phyloP scores from a whole-genome alignment of 2,329 filamentous ascomycete species.

The Colletotrichum neosansevieriae region DNA sequence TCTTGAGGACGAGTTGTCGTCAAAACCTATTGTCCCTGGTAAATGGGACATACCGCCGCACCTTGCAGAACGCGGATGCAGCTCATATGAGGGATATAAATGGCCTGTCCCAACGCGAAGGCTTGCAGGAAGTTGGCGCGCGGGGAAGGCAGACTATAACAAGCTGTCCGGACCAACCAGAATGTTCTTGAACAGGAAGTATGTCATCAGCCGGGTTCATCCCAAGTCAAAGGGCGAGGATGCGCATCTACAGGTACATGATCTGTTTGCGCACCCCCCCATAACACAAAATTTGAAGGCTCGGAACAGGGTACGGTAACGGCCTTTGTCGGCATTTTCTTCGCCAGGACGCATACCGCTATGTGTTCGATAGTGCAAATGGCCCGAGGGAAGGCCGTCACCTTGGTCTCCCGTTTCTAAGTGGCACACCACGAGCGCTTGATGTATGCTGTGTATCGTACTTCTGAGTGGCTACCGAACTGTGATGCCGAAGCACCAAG shows the following conservation, averaged over 20 bases:
- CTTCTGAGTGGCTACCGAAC: conserved; percentile 23
- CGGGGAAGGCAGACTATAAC: neutral
- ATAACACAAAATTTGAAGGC: neutral
- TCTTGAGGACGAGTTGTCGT: neutral
- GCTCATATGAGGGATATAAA: neutral
- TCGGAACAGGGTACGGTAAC: neutral
- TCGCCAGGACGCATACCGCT: neutral
- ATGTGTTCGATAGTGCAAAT: neutral
- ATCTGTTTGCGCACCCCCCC: conserved; percentile 24
- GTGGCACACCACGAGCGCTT: conserved; percentile 17
- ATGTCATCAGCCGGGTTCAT: conserved; percentile 36
- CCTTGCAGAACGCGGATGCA: neutral
- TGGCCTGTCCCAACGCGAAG: conserved; percentile 1
- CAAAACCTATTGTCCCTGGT: neutral
- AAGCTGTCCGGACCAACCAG: neutral
- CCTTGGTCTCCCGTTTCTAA: neutral
- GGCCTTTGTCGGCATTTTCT: neutral
- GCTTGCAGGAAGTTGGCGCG: conserved; percentile 5
- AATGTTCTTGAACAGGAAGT: conserved; percentile 13
- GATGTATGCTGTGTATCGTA: conserved; percentile 10
- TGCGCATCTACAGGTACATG: conserved; percentile 14
- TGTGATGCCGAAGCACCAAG: conserved; percentile 24
- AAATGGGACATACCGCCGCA: too few species aligned
- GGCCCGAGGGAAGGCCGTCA: neutral
- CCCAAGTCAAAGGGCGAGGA: conserved; percentile 26